phyloP scores from a whole-genome alignment of 2,329 filamentous ascomycete genomes.

The Microdochium paspali region DNA sequence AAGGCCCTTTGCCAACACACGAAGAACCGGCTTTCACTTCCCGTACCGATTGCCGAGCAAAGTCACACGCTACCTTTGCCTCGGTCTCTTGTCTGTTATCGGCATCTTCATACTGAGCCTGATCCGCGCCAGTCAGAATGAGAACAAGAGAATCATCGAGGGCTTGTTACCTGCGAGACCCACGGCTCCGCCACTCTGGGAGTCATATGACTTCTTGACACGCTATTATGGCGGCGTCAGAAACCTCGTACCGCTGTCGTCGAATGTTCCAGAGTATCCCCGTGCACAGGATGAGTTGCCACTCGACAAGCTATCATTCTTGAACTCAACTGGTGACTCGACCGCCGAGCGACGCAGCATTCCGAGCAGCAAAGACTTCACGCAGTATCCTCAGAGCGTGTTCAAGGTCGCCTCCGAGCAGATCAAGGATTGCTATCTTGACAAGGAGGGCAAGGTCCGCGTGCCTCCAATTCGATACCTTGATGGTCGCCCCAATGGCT shows the following conservation, averaged over 20 bases:
- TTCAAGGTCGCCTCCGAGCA: constrained; percentile 31
- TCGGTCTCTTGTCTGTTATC: constrained; percentile 59
- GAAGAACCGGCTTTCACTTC: constrained; percentile 21
- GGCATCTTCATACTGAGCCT: constrained; percentile 70
- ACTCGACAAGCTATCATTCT: constrained; percentile 26
- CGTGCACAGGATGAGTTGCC: constrained; percentile 49
- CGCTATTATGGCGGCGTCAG: constrained; percentile 86
- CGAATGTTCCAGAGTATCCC: constrained; percentile 78
- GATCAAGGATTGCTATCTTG: constrained; percentile 70
- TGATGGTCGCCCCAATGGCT: constrained; percentile 70
- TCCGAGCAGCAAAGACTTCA: constrained; percentile 46
- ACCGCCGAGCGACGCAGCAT: constrained; percentile 20
- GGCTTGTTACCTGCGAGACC: constrained; percentile 33
- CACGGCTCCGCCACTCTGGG: constrained; percentile 64
- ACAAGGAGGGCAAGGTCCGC: constrained; percentile 52
- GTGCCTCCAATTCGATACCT: constrained; percentile 67
- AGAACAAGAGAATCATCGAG: constrained; percentile 54
- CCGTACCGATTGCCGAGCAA: constrained; percentile 60
- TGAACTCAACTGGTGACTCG: constrained; percentile 19
- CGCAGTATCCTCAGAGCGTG: constrained; percentile 23
- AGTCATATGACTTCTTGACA: constrained; percentile 74
- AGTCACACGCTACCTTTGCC: constrained; percentile 69
- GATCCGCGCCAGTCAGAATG: constrained; percentile 62
- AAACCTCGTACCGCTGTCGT: constrained; percentile 52
- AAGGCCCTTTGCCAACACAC: constrained; percentile 19